Evolutionary conservation across 257 asterid genomes (phyloP).

Genomic region (Capsicum chinense): DNA sequence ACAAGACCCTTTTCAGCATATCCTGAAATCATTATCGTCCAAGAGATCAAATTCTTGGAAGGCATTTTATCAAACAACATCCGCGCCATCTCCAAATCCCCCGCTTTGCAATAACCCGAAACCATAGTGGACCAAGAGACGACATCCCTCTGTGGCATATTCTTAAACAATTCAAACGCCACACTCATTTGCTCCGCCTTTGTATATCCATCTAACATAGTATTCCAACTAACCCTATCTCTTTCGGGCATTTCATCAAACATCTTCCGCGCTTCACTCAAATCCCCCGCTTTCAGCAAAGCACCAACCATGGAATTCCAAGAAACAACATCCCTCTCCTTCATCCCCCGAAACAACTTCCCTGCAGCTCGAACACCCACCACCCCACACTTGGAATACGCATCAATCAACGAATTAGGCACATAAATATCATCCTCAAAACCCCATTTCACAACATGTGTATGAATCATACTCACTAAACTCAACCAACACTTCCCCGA

Average conservation of each 20-base stretch:
- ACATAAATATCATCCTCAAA: constrained; percentile 57
- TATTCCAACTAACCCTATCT: constrained; percentile 51
- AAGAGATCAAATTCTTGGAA: constrained; percentile 69
- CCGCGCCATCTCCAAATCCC: constrained; percentile 78
- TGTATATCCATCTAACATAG: constrained; percentile 43
- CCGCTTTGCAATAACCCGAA: constrained; percentile 63
- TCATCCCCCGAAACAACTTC: constrained; percentile 56
- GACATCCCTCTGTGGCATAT: constrained; percentile 65
- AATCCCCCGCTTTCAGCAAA: constrained; percentile 36
- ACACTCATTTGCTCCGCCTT: constrained; percentile 39
- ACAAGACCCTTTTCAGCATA: constrained; percentile 71
- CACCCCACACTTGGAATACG: constrained; percentile 64
- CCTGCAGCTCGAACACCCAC: constrained; percentile 53
- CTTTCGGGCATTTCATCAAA: constrained; percentile 46
- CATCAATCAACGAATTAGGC: constrained; percentile 71
- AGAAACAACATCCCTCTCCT: constrained; percentile 62
- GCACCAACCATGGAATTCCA: constrained; percentile 70
- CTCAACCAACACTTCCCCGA: constrained; percentile 44
- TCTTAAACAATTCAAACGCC: constrained; percentile 61
- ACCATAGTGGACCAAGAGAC: constrained; percentile 83
- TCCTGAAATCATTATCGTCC: constrained; percentile 76
- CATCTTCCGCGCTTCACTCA: constrained; percentile 40
- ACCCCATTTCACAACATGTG: constrained; percentile 62
- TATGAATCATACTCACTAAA: constrained; percentile 56
- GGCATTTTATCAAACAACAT: constrained; percentile 78